These are phyloP conservation scores for Tulasnella sp. DNA, from an alignment of 768 basidiomycete species.

Conservation along the genomic window DNA sequence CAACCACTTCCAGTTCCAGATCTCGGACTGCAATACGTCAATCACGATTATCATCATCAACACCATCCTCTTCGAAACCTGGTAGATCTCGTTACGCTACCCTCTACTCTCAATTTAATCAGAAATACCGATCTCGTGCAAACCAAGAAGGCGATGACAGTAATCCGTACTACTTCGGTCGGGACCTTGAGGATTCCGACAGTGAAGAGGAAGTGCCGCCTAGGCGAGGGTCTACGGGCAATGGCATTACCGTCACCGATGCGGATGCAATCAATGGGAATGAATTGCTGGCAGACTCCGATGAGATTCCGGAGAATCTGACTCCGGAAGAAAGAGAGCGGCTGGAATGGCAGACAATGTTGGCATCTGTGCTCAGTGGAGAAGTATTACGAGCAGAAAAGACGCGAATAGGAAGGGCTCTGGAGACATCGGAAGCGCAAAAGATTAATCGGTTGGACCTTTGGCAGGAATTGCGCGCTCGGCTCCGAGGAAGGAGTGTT, in stretches of 20 bases:
- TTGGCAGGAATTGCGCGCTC: conserved; percentile 87
- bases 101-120: conserved; percentile 15
- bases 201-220: conserved; percentile 61
- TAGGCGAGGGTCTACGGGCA: background rate
- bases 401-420: conserved; percentile 71
- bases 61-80: conserved; percentile 1
- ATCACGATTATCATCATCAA: background rate
- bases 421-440: conserved; percentile 58
- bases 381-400: conserved; percentile 94
- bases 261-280: conserved; percentile 19
- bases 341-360: conserved; percentile 91
- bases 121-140: conserved; percentile 3
- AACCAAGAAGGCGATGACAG: conserved; percentile 15
- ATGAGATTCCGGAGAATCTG: conserved; percentile 51
- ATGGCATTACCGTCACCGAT: background rate
- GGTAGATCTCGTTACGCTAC: background rate
- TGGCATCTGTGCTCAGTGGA: conserved; percentile 82
- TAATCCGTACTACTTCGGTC: conserved; percentile 1
- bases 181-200: conserved; percentile 23
- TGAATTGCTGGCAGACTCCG: conserved; percentile 41
- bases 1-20: background rate
- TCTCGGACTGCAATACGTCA: background rate
- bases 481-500: conserved; percentile 61
- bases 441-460: conserved; percentile 53
- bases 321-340: conserved; percentile 67